Percentiles rank a stretch among this genome's conserved stretches.
Conservation (phyloP, 2,329 filamentous ascomycete genomes). For the Fusarium acutatum region DNA sequence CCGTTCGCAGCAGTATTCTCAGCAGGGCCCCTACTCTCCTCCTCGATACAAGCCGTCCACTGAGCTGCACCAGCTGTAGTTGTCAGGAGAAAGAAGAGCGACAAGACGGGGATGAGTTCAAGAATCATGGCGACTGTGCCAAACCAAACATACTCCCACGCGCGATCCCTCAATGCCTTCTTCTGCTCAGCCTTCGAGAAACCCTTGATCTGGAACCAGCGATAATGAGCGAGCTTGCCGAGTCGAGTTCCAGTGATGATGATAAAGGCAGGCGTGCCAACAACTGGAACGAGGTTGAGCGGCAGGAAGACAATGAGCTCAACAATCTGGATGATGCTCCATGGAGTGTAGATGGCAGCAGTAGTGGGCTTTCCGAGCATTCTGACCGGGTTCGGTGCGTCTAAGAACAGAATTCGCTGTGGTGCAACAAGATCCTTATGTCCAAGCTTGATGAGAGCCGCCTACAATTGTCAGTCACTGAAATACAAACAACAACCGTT, state of each 20-base stretch:
- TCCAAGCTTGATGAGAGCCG: conserved; percentile 78
- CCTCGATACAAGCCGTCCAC: conserved; percentile 84
- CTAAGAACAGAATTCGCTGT: conserved; percentile 70
- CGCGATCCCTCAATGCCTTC: conserved; percentile 70
- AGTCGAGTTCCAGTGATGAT: conserved; percentile 86
- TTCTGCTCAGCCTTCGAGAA: conserved; percentile 79
- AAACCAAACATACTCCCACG: conserved; percentile 93
- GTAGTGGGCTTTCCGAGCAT: conserved; percentile 84
- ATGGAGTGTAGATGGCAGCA: conserved; percentile 83
- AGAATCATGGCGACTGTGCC: conserved; percentile 84
- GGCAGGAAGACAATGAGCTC: conserved; percentile 83
- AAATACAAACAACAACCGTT: not conserved
- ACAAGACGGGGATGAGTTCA: conserved; percentile 87
- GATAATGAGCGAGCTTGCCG: conserved; percentile 88
- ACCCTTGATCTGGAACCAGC: conserved; percentile 85
- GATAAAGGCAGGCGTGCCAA: conserved; percentile 86
- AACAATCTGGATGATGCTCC: conserved; percentile 88
- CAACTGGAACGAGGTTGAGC: conserved; percentile 85
- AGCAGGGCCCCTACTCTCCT: conserved; percentile 50
- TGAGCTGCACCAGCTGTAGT: conserved; percentile 85
- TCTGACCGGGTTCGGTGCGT: conserved; percentile 77
- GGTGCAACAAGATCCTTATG: conserved; percentile 73
- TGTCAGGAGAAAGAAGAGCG: conserved; percentile 94
- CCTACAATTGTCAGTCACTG: conserved; percentile 49
- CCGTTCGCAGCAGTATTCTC: conserved; percentile 12